Percentiles rank a stretch among this genome's conserved stretches.
phyloP scores from a whole-genome alignment of 352 stramenopile species.

The Phytophthora capsici region DNA sequence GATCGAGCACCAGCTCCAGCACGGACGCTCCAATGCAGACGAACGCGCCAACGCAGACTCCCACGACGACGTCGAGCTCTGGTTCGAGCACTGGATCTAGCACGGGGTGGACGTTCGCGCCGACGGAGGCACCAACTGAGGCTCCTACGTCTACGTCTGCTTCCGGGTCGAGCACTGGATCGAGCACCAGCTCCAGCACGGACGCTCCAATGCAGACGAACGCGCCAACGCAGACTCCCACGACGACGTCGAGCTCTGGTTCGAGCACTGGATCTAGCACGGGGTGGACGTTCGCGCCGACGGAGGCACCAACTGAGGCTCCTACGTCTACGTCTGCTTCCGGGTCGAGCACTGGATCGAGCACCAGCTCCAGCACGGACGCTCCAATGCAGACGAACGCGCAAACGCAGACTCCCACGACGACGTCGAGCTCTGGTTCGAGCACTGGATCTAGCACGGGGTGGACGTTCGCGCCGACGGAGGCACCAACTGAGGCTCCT shows the following conservation, averaged over 20 bases:
- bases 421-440: background rate
- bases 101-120: background rate
- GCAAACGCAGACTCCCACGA: background rate
- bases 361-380: background rate
- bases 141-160: background rate
- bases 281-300: constrained; percentile 11
- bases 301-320: constrained; percentile 5
- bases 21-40: background rate
- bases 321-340: constrained; percentile 1
- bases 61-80: background rate
- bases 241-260: background rate
- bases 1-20: background rate
- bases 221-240: background rate
- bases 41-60: background rate
- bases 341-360: background rate
- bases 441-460: background rate
- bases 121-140: too few relatives aligned
- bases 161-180: background rate
- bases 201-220: background rate
- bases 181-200: background rate
- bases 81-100: background rate
- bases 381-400: background rate
- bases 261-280: background rate
- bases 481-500: constrained; percentile 6
- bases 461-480: background rate